A percentile compares a stretch with the other conserved stretches of the same genome.
phyloP scores from a whole-genome alignment of 441 rosid species.

The Populus tomentosa region DNA sequence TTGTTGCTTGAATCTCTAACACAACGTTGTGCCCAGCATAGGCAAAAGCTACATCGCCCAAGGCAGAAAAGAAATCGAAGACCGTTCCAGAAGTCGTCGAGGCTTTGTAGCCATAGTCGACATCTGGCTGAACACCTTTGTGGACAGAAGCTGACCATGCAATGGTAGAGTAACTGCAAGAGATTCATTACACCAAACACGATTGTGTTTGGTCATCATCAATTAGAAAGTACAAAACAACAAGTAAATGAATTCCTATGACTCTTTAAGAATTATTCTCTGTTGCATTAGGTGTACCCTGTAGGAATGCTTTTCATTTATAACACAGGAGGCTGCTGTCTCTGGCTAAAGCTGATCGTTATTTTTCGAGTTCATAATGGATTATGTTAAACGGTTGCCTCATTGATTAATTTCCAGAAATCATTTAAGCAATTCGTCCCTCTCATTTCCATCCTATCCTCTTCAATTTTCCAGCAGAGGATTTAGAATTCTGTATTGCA shows the following conservation, averaged over 20 bases:
- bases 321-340: neutral
- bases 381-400: neutral
- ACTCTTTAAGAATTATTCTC: too few relatives aligned
- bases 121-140: slow-evolving; percentile 52
- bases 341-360: neutral
- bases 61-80: slow-evolving; percentile 55
- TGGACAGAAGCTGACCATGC: slow-evolving; percentile 58
- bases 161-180: slow-evolving; percentile 62
- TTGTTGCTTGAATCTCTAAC: slow-evolving; percentile 89
- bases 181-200: too few relatives aligned
- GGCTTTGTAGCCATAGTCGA: slow-evolving; percentile 49
- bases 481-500: neutral
- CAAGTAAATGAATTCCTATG: neutral
- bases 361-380: neutral
- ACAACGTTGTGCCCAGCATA: slow-evolving; percentile 90
- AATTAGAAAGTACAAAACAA: neutral
- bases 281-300: too few relatives aligned
- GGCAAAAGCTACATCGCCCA: slow-evolving; percentile 85
- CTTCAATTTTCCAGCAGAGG: neutral
- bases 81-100: slow-evolving; percentile 30
- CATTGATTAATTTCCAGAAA: neutral
- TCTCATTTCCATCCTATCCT: neutral
- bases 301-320: too few relatives aligned
- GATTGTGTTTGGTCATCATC: too few relatives aligned
- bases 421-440: neutral